These are phyloP conservation scores for Nicotiana attenuata DNA, from an alignment of 257 asterid species.

Conservation along the genomic window DNA sequence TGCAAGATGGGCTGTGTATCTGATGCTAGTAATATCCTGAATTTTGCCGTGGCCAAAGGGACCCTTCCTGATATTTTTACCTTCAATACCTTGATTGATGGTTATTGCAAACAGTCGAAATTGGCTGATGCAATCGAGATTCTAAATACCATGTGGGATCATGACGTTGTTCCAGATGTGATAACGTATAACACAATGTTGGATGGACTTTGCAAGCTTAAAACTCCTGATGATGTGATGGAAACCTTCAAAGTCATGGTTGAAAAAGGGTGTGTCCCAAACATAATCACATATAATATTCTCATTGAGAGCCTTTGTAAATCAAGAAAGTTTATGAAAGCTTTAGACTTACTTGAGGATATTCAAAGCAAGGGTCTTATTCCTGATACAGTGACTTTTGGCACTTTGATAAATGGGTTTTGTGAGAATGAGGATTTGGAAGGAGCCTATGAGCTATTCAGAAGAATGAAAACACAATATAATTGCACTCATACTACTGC, in stretches of 20 bases:
- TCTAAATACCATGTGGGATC: conserved; percentile 69
- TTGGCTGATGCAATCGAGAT: conserved; percentile 61
- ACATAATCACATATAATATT: conserved; percentile 71
- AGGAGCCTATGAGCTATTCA: conserved; percentile 56
- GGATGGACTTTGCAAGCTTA: conserved; percentile 81
- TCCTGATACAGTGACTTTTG: conserved; percentile 69
- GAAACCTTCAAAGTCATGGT: conserved; percentile 67
- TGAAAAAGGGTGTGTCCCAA: conserved; percentile 71
- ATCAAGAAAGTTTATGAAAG: conserved; percentile 44
- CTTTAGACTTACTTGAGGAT: conserved; percentile 63
- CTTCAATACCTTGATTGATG: conserved; percentile 85
- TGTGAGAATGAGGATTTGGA: conserved; percentile 61
- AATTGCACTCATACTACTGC: conserved; percentile 54
- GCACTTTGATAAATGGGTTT: conserved; percentile 74
- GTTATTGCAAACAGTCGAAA: conserved; percentile 76
- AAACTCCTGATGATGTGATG: conserved; percentile 58
- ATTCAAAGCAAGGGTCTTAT: conserved; percentile 44
- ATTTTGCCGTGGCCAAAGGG: conserved; percentile 65
- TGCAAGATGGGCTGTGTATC: conserved; percentile 80
- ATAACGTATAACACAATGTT: conserved; percentile 74
- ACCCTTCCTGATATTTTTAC: conserved; percentile 74
- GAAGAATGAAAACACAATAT: conserved; percentile 50
- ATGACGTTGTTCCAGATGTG: conserved; percentile 62
- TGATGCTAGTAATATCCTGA: conserved; percentile 54
- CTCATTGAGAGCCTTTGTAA: conserved; percentile 80